Evolutionary conservation across 1,284 basidiomycete species (phyloP).

Genomic region (Austroboletus novae-zelandiae): DNA sequence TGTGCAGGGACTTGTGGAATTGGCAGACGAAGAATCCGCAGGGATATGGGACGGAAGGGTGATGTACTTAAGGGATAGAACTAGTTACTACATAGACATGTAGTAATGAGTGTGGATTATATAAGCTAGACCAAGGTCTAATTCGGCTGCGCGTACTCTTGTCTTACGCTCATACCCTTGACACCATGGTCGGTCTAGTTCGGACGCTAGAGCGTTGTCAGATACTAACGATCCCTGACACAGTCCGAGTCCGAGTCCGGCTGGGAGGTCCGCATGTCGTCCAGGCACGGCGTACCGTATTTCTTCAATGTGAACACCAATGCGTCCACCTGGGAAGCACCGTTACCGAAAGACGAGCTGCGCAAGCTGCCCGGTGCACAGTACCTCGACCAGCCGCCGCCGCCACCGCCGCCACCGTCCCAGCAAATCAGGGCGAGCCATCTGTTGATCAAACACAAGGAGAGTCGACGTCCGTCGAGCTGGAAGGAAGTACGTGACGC

Average conservation of each 20-base stretch:
- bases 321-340: conserved; percentile 83
- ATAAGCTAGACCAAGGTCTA: conserved; percentile 11
- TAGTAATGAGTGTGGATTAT: conserved; percentile 9
- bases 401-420: neutral
- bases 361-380: conserved; percentile 68
- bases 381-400: conserved; percentile 40
- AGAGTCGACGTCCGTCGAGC: conserved; percentile 83
- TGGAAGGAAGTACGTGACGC: conserved; percentile 81
- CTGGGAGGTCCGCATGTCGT: conserved; percentile 87
- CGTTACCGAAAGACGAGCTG: conserved; percentile 68
- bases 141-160: neutral
- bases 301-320: conserved; percentile 79
- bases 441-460: conserved; percentile 89
- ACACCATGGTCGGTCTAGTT: conserved; percentile 21
- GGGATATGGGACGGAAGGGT: conserved; percentile 50
- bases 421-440: conserved; percentile 88
- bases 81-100: conserved; percentile 8
- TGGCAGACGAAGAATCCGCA: conserved; percentile 86
- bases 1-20: conserved; percentile 94
- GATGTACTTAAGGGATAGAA: neutral
- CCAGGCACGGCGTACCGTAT: conserved; percentile 79
- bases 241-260: conserved; percentile 25
- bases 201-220: neutral
- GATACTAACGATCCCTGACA: conserved; percentile 12
- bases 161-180: conserved; percentile 8